Evolutionary conservation across 768 basidiomycete genomes (phyloP), one percentile per base, ranked within the genome.

Genomic region (Gloeostereum incarnatum): DNA sequence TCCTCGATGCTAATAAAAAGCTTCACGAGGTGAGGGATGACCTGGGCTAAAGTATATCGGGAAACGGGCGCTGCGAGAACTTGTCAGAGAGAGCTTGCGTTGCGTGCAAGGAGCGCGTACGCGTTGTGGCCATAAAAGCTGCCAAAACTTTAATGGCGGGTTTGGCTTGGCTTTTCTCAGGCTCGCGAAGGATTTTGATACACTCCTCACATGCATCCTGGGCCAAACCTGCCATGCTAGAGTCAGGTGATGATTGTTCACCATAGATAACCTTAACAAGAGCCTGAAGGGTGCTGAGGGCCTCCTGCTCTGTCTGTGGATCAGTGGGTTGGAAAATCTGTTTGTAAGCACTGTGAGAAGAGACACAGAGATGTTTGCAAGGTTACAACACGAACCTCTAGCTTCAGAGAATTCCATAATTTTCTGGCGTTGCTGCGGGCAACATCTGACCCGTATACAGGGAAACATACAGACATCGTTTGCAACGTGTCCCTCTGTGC

Each of bases 241-340:
- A 51, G 31, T 58, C 58, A 3, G 59, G 53, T 6, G 59, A 57
- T 11, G 62, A 61, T 41, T 69, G 65, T 11, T 60, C 61, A 2
- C 69, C 57, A 54, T 86, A 83, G 7, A 96, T 74, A 0, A 84
- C 84, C 36, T 66, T 61, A 30, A 94, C 67, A n/a, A 99, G 70
- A 4, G 69, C 65, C 48, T 82, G 79, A 1, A 80, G 68, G 0
- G 90, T 68, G 21, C 69, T 68, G 20, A 96, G 62, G 1, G 93
- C 88, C 36, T 75, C 71, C 24, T 67, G 65, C 52, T 94, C 89
- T 5, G 85, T 87, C 22, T 71, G 59, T 5, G 61, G 36, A 53
- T 98, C 93, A 2, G 79, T 82, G 1, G 94, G 88, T 67, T 97
- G 91, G 57, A 97, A 87, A 24, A 98, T 85, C 91, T 98, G 46